Evolutionary conservation across 1,139 yeast genomes (phyloP), one percentile per base, ranked within the genome.

Genomic region (Komagataea norvegica): DNA sequence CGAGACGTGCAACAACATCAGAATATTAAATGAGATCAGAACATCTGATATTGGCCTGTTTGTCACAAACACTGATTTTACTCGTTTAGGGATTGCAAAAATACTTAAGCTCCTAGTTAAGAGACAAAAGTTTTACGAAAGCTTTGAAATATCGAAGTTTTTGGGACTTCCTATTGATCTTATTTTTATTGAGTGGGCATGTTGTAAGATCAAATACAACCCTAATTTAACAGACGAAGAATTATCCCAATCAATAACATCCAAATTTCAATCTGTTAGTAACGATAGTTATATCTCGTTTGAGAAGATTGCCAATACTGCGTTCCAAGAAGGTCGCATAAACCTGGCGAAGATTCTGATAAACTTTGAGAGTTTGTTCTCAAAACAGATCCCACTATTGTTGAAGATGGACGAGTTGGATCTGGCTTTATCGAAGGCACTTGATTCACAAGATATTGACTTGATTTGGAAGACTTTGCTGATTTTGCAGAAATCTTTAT

Each of bases 161-260:
- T 60, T 83, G 37, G 60, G 66, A 8, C 53, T 78, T 13, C 77
- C 84, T 6, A 64, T 66, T 29, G 80, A 77, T 42, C 54, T 63
- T 18, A 72, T 89, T 0, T 84, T 79, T 51, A 69, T 78, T 2
- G 74, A 82, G 48, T 91, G 97, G 97, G 91, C 96, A 14, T 76
- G 83, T 43, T 65, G 72, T 27, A 84, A 86, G 52, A 77, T 87
- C 19, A 73, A 72, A 39, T 61, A 67, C 29, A 77, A 80, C 14
- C 52, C 67, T 5, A 74, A 73, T 29, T 52, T 70, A 44, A 66
- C 71, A 3, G 96, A 91, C 52, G 64, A 66, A 5, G 75, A 75
- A 26, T 60, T 89, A 9, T 74, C 77, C 39, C 58, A 66, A 22
- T 52, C 64, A 0, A 66, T 91, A 5, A 58, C 71, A 2, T 60